phyloP scores from a whole-genome alignment of 2,329 filamentous ascomycete species.

The Laburnicola sp. region DNA sequence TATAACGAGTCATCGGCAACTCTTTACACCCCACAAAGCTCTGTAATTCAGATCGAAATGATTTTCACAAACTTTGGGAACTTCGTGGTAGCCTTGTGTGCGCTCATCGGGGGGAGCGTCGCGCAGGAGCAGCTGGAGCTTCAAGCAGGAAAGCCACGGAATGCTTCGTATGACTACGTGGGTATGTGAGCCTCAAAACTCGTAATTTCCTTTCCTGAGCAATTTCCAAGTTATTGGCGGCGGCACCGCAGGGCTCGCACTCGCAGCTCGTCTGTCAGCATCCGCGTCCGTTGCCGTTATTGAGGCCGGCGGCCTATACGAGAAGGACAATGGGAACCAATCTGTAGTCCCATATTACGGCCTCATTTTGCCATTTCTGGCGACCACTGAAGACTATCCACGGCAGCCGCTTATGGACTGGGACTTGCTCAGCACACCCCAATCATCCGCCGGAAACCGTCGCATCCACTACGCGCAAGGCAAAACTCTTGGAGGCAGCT shows the following conservation, averaged over 20 bases:
- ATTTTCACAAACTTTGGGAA: too few relatives aligned
- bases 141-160: background rate
- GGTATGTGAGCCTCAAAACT: background rate
- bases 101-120: too few relatives aligned
- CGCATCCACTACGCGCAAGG: constrained; percentile 40
- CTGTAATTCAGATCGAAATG: too few relatives aligned
- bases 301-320: constrained; percentile 32
- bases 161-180: background rate
- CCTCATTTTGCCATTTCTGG: constrained; percentile 23
- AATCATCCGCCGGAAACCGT: constrained; percentile 20
- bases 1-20: too few relatives aligned
- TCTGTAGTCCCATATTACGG: constrained; percentile 29
- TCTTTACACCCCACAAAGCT: too few relatives aligned
- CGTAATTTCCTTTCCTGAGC: background rate
- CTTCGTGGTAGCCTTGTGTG: too few relatives aligned
- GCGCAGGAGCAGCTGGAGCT: too few relatives aligned
- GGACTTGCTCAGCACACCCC: constrained; percentile 29
- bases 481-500: constrained; percentile 37
- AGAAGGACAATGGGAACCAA: constrained; percentile 33
- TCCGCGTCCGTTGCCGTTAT: constrained; percentile 31
- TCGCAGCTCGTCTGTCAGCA: constrained; percentile 27
- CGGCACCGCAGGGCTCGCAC: constrained; percentile 31
- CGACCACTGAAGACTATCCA: constrained; percentile 21
- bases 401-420: constrained; percentile 32
- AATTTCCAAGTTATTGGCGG: constrained; percentile 27